Conservation (phyloP, 352 stramenopile genomes). For the Aphanomyces euteiches region DNA sequence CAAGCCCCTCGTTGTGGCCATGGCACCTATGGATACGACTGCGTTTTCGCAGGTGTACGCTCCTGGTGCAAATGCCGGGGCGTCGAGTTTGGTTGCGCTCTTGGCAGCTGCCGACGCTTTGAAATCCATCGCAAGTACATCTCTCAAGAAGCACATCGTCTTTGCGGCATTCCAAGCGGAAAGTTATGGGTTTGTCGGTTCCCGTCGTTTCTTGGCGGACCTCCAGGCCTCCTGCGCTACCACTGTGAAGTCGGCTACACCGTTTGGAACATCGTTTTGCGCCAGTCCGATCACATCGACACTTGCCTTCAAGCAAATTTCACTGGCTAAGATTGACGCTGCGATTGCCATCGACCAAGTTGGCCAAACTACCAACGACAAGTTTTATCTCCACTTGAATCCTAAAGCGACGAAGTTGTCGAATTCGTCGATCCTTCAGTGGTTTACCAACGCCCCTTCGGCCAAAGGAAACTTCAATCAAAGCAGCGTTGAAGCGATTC, state of each 20-base stretch:
- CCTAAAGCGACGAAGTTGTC: constrained; percentile 40
- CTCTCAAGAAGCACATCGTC: constrained; percentile 68
- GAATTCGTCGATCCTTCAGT: constrained; percentile 40
- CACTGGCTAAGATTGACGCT: constrained; percentile 54
- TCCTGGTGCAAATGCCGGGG: constrained; percentile 67
- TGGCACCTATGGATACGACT: constrained; percentile 74
- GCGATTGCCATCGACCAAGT: constrained; percentile 80
- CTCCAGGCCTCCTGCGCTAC: constrained; percentile 47
- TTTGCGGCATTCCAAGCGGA: constrained; percentile 80
- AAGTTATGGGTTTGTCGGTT: constrained; percentile 80
- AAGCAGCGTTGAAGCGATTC: constrained; percentile 37
- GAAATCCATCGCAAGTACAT: constrained; percentile 54
- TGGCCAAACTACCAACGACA: constrained; percentile 43
- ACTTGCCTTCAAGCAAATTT: constrained; percentile 54
- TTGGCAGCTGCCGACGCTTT: constrained; percentile 66
- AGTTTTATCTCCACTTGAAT: constrained; percentile 72
- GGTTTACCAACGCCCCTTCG: constrained; percentile 50
- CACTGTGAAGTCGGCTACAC: constrained; percentile 46
- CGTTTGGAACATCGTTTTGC: constrained; percentile 60
- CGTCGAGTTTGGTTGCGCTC: constrained; percentile 69
- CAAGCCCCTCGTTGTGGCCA: constrained; percentile 63
- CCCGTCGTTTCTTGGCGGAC: constrained; percentile 68
- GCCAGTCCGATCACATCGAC: constrained; percentile 63
- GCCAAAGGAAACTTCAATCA: constrained; percentile 9
- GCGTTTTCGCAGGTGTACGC: constrained; percentile 65